Conservation (phyloP, 306 rosid species). For the Trifolium pratense region DNA sequence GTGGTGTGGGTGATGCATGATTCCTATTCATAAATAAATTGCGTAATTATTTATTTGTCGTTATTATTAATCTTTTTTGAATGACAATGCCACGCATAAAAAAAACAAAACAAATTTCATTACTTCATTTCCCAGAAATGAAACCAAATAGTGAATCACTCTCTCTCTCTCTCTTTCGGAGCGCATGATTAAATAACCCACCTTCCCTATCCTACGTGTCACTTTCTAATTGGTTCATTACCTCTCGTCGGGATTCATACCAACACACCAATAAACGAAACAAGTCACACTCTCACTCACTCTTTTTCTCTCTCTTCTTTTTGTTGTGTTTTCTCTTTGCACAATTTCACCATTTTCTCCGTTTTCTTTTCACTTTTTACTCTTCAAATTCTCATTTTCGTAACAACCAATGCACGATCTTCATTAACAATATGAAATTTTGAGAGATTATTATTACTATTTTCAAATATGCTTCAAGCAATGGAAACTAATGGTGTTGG, state of each 20-base stretch:
- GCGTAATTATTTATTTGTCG: background rate
- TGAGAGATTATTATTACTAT: background rate
- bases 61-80: background rate
- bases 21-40: background rate
- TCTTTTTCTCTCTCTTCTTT: conserved; percentile 48
- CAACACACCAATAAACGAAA: conserved; percentile 72
- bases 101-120: background rate
- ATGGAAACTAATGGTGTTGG: conserved; percentile 68
- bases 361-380: conserved; percentile 37
- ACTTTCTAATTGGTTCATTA: conserved; percentile 37
- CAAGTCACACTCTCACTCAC: conserved; percentile 60
- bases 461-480: conserved; percentile 69
- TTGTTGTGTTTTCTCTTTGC: conserved; percentile 35
- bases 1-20: background rate
- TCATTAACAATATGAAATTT: conserved; percentile 46
- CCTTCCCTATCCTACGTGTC: conserved; percentile 60
- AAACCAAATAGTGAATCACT: background rate
- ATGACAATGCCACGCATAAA: background rate
- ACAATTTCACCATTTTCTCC: conserved; percentile 55
- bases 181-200: conserved; percentile 54
- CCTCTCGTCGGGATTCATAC: conserved; percentile 89
- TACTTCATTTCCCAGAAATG: background rate
- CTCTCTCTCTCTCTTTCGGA: background rate
- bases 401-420: conserved; percentile 68
- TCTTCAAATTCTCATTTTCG: conserved; percentile 47